Conservation (phyloP, 1,284 basidiomycete species). For the Fistulinella staudtii region DNA sequence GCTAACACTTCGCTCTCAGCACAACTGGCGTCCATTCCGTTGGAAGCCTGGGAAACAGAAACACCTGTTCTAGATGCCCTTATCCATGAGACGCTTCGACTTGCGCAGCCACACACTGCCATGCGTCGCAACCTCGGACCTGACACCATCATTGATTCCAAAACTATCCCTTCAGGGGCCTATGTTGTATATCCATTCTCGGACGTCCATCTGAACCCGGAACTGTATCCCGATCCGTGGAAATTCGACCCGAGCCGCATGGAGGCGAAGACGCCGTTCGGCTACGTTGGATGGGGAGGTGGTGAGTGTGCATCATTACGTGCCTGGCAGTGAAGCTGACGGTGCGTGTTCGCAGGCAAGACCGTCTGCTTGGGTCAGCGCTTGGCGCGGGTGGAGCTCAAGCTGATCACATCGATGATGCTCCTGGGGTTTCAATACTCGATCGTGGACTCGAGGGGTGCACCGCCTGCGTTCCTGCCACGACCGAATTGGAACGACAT, state of each 20-base stretch:
- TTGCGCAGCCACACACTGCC: constrained; percentile 73
- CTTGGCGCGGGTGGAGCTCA: constrained; percentile 66
- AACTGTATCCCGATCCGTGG: constrained; percentile 69
- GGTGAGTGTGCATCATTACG: constrained; percentile 45
- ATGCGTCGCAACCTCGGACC: constrained; percentile 73
- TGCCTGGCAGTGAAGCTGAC: constrained; percentile 14
- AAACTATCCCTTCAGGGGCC: constrained; percentile 61
- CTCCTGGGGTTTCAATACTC: constrained; percentile 55
- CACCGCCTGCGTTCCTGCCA: constrained; percentile 42
- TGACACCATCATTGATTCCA: constrained; percentile 59
- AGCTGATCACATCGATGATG: constrained; percentile 61
- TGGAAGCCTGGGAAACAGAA: constrained; percentile 63
- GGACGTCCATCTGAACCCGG: constrained; percentile 67
- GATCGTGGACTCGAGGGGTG: constrained; percentile 50
- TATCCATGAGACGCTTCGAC: constrained; percentile 67
- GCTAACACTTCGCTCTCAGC: constrained; percentile 38
- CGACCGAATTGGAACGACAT: constrained; percentile 74
- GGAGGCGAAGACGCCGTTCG: constrained; percentile 48
- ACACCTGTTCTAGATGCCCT: constrained; percentile 66
- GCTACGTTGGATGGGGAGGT: constrained; percentile 73
- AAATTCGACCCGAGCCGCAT: constrained; percentile 61
- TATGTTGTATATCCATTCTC: constrained; percentile 75
- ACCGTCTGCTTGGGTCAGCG: constrained; percentile 66
- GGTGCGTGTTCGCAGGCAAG: constrained; percentile 45
- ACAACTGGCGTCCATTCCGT: constrained; percentile 53